phyloP scores from a whole-genome alignment of 1,284 basidiomycete genomes.

The Ganoderma sinense region DNA sequence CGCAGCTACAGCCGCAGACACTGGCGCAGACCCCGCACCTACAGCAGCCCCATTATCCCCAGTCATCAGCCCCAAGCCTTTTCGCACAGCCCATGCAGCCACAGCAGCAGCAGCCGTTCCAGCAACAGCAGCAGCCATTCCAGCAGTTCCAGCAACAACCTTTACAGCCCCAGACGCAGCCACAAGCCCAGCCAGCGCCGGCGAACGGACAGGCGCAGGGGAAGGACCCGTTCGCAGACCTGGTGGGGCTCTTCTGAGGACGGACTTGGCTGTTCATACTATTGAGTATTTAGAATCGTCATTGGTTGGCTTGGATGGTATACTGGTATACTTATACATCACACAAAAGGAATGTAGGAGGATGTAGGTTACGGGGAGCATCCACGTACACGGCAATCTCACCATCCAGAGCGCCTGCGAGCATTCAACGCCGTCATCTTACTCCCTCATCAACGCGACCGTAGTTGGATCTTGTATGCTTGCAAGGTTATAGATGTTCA shows the following conservation, averaged over 20 bases:
- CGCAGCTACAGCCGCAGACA: conserved; percentile 32
- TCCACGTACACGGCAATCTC: background rate
- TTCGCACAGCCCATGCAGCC: background rate
- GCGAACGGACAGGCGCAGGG: conserved; percentile 46
- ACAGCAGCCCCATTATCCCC: conserved; percentile 7
- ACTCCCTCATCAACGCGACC: background rate
- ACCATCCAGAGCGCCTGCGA: background rate
- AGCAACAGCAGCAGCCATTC: conserved; percentile 25
- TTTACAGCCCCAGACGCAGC: conserved; percentile 30
- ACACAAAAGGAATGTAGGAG: background rate
- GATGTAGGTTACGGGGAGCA: conserved; percentile 8
- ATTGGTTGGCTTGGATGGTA: conserved; percentile 13
- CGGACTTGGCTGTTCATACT: conserved; percentile 17
- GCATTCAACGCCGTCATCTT: background rate
- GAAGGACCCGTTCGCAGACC: conserved; percentile 85
- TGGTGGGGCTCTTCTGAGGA: conserved; percentile 74
- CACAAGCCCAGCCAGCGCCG: conserved; percentile 28
- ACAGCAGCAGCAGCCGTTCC: conserved; percentile 32
- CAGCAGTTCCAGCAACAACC: conserved; percentile 33
- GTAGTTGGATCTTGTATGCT: background rate
- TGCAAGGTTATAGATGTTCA: background rate
- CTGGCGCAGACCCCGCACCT: conserved; percentile 14
- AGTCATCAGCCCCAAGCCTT: background rate
- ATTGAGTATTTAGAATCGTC: conserved; percentile 15
- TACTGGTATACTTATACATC: conserved; percentile 7